Evolutionary conservation across 192 early-diverging fungal genomes (phyloP), one percentile per base, ranked within the genome.

Genomic region (Funneliformis mosseae): DNA sequence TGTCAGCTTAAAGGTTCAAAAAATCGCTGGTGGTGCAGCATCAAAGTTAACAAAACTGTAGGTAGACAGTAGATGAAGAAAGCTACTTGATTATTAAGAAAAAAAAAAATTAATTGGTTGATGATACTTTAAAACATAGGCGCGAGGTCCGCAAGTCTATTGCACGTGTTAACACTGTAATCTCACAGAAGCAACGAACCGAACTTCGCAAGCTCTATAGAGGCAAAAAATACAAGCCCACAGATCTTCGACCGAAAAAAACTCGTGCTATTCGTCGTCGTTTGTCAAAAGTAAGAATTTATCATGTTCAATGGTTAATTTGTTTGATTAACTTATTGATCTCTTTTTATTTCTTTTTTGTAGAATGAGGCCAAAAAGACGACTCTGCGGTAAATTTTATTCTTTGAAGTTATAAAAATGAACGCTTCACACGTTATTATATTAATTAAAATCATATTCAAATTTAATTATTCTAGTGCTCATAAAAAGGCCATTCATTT

Each of bases 241-340:
- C 97, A 81, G 98, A 99, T 89, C 94, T 99, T 88, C 95, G 98
- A 84, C 89, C 88, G 86, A 99, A 99, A 94, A 96, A 96, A 93
- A 99, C 97, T 81, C 96, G 98, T 85, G 98, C 98, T 81, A 94
- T 98, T 88, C 96, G 98, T 77, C 95, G 97, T 83, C 93, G 93
- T 79, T 89, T 99, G 88, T 96, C 96, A 90, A 85, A 89, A 21
- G 62, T 50, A 59, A 45, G 62, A 7, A 18, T 12, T 23, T 23
- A 25, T 23, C 14, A 42, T 21, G 4, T 7, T 33, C 28, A n/a
- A 28, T 41, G 18, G 16, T 21, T 21, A 27, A 16, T 7, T 18
- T 11, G 21, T 21, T 25, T 60, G 18, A 23, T 23, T 41, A 76
- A 21, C 16, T 59, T 76, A 3, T 14, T 11, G 39, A 21, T 61